Evolutionary conservation across 31 red algal genomes (phyloP), one percentile per base, ranked within the genome.

Genomic region (Odonthalia washingtoniensis): DNA sequence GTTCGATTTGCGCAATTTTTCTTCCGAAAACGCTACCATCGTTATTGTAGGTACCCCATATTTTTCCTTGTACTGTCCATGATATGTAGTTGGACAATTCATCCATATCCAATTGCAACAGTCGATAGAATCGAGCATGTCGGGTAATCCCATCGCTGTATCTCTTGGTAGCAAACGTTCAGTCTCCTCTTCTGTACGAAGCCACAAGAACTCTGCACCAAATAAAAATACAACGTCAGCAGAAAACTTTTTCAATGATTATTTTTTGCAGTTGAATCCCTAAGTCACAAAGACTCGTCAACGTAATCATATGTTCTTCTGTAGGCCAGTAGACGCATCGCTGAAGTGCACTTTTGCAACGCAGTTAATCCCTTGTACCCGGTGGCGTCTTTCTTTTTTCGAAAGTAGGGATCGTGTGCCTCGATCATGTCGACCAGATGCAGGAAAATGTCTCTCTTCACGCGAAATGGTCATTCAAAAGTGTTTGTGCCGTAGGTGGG

Each of bases 1-100:
- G n/a, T n/a, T n/a, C n/a, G n/a, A n/a, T n/a, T n/a, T n/a, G n/a
- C n/a, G n/a, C n/a, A 86, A 21, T 18, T 62, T 32, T 28, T 85
- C 40, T 27, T 92, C 82, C 12, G 81, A 72, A 24, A 92, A 74
- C 24, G 40, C 65, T 64, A 81, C 82, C 46, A 92, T 65, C 0
- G 49, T 84, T 30, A 79, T 26, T 17, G 73, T 3, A 81, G 72
- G 21, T 46, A 46, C 9, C 75, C 46, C 27, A 57, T 72, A 17
- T 72, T 80, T 4, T 75, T 65, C 46, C 49, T 73, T 0, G 31
- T 85, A 72, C 31, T 85, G 60, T 0, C 81, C 82, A 0, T 92
- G 65, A n/a, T 35, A 38, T 3, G 78, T 31, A 17, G 74, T 80
- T 35, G 72, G 62, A 69, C 46, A 88, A 40, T 88, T 79, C 37